phyloP scores from a whole-genome alignment of 1,284 basidiomycete genomes.

The Gymnopus androsaceus region DNA sequence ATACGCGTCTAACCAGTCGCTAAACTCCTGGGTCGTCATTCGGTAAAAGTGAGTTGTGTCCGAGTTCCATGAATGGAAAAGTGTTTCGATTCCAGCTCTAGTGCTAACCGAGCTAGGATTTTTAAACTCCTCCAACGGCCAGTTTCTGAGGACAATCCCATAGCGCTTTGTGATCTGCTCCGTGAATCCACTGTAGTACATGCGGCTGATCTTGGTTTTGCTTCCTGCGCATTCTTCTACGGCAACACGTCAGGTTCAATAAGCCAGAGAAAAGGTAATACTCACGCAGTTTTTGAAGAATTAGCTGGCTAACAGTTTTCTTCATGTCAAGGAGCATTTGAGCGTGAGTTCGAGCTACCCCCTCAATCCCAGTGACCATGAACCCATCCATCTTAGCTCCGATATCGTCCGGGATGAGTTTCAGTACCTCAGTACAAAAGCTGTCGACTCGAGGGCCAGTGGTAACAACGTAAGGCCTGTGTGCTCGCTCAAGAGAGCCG shows the following conservation, averaged over 20 bases:
- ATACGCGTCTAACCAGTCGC: too few relatives aligned
- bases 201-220: not conserved
- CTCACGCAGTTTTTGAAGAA: conserved; percentile 11
- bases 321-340: not conserved
- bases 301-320: conserved; percentile 4
- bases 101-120: conserved; percentile 22
- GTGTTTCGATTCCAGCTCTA: conserved; percentile 20
- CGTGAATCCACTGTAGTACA: conserved; percentile 26
- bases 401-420: conserved; percentile 5
- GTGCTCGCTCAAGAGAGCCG: not conserved
- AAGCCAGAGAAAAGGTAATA: not conserved
- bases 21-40: conserved; percentile 5
- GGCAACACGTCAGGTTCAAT: not conserved
- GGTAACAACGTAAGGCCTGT: conserved; percentile 4
- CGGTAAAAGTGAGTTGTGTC: conserved; percentile 11
- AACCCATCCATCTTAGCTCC: conserved; percentile 14
- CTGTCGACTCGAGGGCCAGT: conserved; percentile 14
- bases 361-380: conserved; percentile 15
- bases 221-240: conserved; percentile 18
- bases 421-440: conserved; percentile 13
- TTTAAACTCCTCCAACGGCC: conserved; percentile 25
- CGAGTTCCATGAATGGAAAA: conserved; percentile 16
- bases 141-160: conserved; percentile 25
- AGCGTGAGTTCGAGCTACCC: conserved; percentile 10
- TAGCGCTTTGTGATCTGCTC: conserved; percentile 22